These are phyloP conservation scores for Laguncularia racemosa DNA, from an alignment of 345 rosid genomes.

Conservation along the genomic window DNA sequence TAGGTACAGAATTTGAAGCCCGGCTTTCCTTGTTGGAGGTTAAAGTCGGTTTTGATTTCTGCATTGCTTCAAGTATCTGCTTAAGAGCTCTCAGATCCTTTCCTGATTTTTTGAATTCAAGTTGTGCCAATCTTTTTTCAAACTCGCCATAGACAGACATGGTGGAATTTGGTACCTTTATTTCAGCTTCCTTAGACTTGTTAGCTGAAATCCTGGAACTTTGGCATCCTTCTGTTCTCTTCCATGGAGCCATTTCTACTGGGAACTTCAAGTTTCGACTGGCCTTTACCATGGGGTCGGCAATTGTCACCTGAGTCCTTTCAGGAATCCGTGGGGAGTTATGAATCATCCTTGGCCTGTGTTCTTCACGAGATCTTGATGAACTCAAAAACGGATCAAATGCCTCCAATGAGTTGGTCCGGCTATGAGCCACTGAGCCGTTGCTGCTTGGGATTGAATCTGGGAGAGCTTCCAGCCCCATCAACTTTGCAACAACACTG, in stretches of 20 bases:
- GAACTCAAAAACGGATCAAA: slow-evolving; percentile 17
- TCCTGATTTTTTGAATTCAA: slow-evolving; percentile 65
- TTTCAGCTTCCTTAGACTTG: slow-evolving; percentile 19
- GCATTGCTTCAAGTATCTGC: slow-evolving; percentile 83
- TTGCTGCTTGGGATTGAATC: slow-evolving; percentile 18
- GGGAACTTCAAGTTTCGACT: slow-evolving; percentile 42
- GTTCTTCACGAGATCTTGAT: slow-evolving; percentile 21
- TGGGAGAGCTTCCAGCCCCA: slow-evolving; percentile 76
- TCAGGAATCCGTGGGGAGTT: slow-evolving; percentile 41
- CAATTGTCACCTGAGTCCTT: slow-evolving; percentile 28
- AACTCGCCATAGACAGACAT: slow-evolving; percentile 67
- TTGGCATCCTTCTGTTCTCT: slow-evolving; percentile 47
- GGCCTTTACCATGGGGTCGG: slow-evolving; percentile 34
- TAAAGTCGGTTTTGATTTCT: slow-evolving; percentile 41
- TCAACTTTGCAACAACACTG: slow-evolving; percentile 71
- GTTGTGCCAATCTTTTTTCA: slow-evolving; percentile 68
- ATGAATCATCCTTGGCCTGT: slow-evolving; percentile 26
- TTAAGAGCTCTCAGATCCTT: slow-evolving; percentile 86
- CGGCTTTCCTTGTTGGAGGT: slow-evolving; percentile 34
- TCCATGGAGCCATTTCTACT: slow-evolving; percentile 61
- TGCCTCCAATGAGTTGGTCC: slow-evolving; percentile 17
- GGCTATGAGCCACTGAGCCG: slow-evolving; percentile 13
- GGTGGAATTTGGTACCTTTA: slow-evolving; percentile 21
- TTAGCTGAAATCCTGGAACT: slow-evolving; percentile 26
- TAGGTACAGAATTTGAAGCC: slow-evolving; percentile 18